Evolutionary conservation across 148 eudicot genomes (phyloP).

Genomic region (Rhododendron kiyosumense): DNA sequence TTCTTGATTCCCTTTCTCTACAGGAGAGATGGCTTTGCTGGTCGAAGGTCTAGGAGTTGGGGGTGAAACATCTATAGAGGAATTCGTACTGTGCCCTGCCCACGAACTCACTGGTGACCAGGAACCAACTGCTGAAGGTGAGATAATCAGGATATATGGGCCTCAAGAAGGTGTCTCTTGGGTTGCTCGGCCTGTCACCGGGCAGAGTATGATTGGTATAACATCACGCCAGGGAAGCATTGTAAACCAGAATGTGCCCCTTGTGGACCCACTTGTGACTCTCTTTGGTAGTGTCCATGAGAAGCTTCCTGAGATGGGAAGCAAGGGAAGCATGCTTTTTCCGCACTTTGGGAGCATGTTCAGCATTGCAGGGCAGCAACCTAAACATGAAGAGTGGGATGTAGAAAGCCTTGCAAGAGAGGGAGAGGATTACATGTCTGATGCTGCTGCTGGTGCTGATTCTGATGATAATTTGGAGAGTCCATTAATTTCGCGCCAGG

Average conservation of each 20-base stretch:
- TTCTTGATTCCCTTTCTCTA: background rate
- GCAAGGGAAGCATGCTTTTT: slow-evolving; percentile 69
- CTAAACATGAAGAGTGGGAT: slow-evolving; percentile 49
- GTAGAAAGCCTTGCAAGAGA: slow-evolving; percentile 40
- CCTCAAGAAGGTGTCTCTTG: slow-evolving; percentile 79
- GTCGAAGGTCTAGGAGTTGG: slow-evolving; percentile 80
- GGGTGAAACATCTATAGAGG: slow-evolving; percentile 71
- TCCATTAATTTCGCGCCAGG: slow-evolving; percentile 70
- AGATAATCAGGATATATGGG: slow-evolving; percentile 66
- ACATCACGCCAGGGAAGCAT: slow-evolving; percentile 60
- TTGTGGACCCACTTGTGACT: slow-evolving; percentile 66
- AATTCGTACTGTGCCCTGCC: slow-evolving; percentile 56
- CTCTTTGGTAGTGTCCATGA: slow-evolving; percentile 93
- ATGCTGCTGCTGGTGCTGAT: slow-evolving; percentile 40
- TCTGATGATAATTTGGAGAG: slow-evolving; percentile 61
- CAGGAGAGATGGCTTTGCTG: slow-evolving; percentile 83
- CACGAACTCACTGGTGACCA: slow-evolving; percentile 27
- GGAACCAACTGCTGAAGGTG: slow-evolving; percentile 49
- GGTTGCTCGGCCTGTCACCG: slow-evolving; percentile 74
- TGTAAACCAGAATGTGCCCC: slow-evolving; percentile 34
- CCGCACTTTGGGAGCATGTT: slow-evolving; percentile 89
- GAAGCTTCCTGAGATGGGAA: slow-evolving; percentile 58
- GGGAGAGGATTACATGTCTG: slow-evolving; percentile 37
- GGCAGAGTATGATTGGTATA: slow-evolving; percentile 61
- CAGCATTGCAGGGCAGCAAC: slow-evolving; percentile 35